These are phyloP conservation scores for Xanthoconium separans DNA, from an alignment of 1,284 basidiomycete species.

Conservation along the genomic window DNA sequence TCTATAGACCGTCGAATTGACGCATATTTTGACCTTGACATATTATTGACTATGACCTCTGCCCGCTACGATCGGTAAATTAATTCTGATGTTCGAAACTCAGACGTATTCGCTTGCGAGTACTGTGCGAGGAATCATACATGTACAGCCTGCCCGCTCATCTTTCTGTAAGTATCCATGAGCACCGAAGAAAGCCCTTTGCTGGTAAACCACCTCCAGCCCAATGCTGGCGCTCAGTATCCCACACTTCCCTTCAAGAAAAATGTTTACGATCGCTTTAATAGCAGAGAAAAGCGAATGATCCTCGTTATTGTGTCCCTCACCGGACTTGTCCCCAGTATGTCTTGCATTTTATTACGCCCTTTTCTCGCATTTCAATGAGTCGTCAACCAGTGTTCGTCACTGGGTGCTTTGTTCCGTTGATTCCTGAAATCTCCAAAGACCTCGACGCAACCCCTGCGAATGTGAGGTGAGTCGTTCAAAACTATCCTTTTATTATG, in stretches of 20 bases:
- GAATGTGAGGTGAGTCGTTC: slow-evolving; percentile 39
- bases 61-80: too few species aligned
- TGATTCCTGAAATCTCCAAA: slow-evolving; percentile 43
- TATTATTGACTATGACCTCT: too few species aligned
- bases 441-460: slow-evolving; percentile 40
- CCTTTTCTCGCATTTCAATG: neutral
- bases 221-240: neutral
- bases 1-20: too few species aligned
- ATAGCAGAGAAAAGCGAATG: slow-evolving; percentile 30
- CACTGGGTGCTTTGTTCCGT: slow-evolving; percentile 45
- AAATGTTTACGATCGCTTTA: slow-evolving; percentile 43
- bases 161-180: too few species aligned
- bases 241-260: slow-evolving; percentile 15
- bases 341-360: slow-evolving; percentile 1
- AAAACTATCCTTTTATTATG: neutral
- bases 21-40: too few species aligned
- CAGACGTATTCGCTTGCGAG: too few species aligned
- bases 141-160: too few species aligned
- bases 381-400: slow-evolving; percentile 39
- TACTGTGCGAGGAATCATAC: too few species aligned
- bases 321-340: slow-evolving; percentile 25
- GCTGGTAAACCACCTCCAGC: slow-evolving; percentile 11
- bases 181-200: slow-evolving; percentile 12
- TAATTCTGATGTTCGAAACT: too few species aligned
- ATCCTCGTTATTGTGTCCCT: slow-evolving; percentile 43